Evolutionary conservation across 371 early-diverging fungal species (phyloP).

Genomic region (Vavraia culicis): DNA sequence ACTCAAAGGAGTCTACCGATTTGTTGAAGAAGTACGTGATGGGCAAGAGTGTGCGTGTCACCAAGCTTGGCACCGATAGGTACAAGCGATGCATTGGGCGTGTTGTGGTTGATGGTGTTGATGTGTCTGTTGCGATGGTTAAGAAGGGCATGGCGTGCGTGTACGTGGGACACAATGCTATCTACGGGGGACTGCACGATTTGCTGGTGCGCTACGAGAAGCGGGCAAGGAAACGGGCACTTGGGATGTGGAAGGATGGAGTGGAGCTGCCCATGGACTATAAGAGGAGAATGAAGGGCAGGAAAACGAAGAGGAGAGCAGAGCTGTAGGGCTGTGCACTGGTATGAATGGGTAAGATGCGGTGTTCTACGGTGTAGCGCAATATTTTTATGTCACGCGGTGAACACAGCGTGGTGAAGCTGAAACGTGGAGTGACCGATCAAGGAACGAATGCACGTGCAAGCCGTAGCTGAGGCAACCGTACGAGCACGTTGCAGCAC

Average conservation of each 20-base stretch:
- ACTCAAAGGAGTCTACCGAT: constrained; percentile 46
- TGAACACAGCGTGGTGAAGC: too few relatives aligned
- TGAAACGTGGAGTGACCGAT: too few relatives aligned
- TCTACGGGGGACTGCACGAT: constrained; percentile 47
- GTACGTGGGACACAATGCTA: constrained; percentile 50
- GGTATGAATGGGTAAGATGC: too few relatives aligned
- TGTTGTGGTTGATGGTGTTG: constrained; percentile 39
- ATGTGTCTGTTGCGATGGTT: constrained; percentile 53
- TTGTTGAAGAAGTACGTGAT: constrained; percentile 43
- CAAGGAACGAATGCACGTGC: too few relatives aligned
- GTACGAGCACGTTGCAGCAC: too few relatives aligned
- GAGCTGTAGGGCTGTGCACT: too few relatives aligned
- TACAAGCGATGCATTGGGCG: constrained; percentile 47
- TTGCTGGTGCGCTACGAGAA: constrained; percentile 45
- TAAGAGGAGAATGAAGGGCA: background rate
- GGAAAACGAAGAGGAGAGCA: too few relatives aligned
- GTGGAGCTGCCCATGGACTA: too few relatives aligned
- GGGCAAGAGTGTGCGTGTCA: constrained; percentile 45
- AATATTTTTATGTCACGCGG: too few relatives aligned
- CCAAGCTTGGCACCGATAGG: constrained; percentile 47
- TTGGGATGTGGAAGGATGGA: constrained; percentile 34
- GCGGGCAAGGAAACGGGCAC: constrained; percentile 42
- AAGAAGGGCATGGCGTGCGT: constrained; percentile 50
- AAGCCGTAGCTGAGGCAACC: too few relatives aligned
- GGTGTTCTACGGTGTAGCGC: too few relatives aligned